Conservation (phyloP, 192 early-diverging fungal genomes). For the Gigaspora rosea region DNA sequence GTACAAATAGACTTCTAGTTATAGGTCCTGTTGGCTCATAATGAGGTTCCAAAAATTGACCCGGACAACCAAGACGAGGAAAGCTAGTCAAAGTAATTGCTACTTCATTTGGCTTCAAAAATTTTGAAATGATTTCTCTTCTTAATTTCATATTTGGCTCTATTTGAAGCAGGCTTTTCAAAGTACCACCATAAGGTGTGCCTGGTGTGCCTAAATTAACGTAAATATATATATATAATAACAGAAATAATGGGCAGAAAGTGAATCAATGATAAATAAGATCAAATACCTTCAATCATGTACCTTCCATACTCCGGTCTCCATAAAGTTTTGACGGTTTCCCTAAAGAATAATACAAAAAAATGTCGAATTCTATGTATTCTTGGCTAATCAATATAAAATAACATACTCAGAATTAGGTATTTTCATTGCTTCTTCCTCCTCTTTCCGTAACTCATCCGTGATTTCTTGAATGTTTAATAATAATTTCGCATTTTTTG, state of each 20-base stretch:
- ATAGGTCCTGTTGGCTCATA: slow-evolving; percentile 68
- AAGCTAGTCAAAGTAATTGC: slow-evolving; percentile 85
- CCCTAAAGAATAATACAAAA: slow-evolving; percentile 57
- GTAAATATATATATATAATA: too few species aligned
- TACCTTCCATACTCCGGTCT: slow-evolving; percentile 95
- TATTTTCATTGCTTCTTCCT: slow-evolving; percentile 57
- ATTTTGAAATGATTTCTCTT: slow-evolving; percentile 65
- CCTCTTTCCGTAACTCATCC: slow-evolving; percentile 66
- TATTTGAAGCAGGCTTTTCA: slow-evolving; percentile 78
- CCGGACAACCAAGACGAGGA: slow-evolving; percentile 83
- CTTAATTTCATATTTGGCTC: slow-evolving; percentile 87
- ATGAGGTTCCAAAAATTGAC: slow-evolving; percentile 70
- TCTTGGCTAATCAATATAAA: neutral
- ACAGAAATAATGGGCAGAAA: too few species aligned
- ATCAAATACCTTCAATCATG: slow-evolving; percentile 82
- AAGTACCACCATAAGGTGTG: slow-evolving; percentile 81
- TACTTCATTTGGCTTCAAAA: slow-evolving; percentile 71
- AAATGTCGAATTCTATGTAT: slow-evolving; percentile 65
- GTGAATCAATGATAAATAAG: neutral
- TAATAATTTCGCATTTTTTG: slow-evolving; percentile 70
- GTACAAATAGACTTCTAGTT: slow-evolving; percentile 86
- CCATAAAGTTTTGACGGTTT: slow-evolving; percentile 76
- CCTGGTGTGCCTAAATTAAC: slow-evolving; percentile 75
- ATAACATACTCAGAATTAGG: slow-evolving; percentile 49
- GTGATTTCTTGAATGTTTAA: slow-evolving; percentile 84